Base-by-base conservation (phyloP, 768 basidiomycete species). In the Leccinum arenicola region DNA sequence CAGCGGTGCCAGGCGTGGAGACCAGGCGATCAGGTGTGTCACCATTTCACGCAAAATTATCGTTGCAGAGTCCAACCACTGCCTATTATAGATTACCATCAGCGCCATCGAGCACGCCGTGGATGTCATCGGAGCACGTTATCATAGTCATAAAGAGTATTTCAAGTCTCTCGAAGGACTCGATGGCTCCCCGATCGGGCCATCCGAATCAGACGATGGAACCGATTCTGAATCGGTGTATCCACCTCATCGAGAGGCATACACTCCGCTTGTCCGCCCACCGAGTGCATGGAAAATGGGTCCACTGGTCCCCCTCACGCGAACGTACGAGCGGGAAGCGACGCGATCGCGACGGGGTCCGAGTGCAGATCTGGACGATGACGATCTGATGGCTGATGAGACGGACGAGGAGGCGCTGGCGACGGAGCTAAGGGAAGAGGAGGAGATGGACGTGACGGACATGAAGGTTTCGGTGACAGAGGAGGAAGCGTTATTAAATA, bases 1-100 rank as follows among this genome's bases (percentile, higher is more conserved):
- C 74, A 76, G 43, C 79, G 80, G 19, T 82, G 82, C 50, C 87
- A 82, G 64, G 85, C 78, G 7, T 91, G 88, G 86, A 75, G 78
- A 50, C 55, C 76, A 3, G 75, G 75, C 12, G 76, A 77, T 31
- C 75, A 80, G 64, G 82, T 84, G 52, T 11, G 63, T 54, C n/a
- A n/a, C 10, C 40, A 27, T 49, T 35, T 36, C 11, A 21, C 51
- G 12, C 5, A 23, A 21, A 12, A 40, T 2, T 15, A 10, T n/a
- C 0, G 19, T 23, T 33, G 36, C 5, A 55, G 27, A 21, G 21
- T 50, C 54, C 48, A 21, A 57, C 64, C n/a, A 23, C 38, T 10
- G 4, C 49, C 23, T 56, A 57, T 60, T 29, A 15, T 59, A 86
- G 83, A 74, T 84, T 33, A 71, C 77, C 3, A 55, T 66, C 8